Evolutionary conservation across 176 grass and related monocot species (phyloP).

Genomic region (Chloris gayana): DNA sequence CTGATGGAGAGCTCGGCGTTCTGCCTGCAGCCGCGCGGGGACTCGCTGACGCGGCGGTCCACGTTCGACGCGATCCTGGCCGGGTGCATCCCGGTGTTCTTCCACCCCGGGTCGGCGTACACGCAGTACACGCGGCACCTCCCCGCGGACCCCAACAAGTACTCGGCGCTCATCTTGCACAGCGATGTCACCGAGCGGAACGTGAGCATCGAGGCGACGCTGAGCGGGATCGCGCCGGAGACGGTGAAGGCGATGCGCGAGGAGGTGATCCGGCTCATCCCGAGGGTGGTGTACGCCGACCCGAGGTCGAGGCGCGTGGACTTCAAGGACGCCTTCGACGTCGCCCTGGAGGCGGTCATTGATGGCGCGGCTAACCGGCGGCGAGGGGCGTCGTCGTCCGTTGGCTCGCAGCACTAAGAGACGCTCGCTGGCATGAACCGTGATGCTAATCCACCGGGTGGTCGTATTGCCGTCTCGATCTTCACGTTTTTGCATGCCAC

Average conservation of each 20-base stretch:
- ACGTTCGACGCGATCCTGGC: constrained; percentile 69
- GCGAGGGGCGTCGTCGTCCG: background rate
- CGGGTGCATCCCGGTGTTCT: constrained; percentile 87
- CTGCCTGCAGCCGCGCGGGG: constrained; percentile 76
- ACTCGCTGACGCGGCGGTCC: constrained; percentile 67
- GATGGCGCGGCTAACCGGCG: constrained; percentile 33
- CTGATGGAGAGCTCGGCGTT: constrained; percentile 61
- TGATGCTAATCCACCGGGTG: background rate
- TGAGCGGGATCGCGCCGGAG: constrained; percentile 45
- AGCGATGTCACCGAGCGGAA: constrained; percentile 36
- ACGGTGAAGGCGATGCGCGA: constrained; percentile 51
- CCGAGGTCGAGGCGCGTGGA: constrained; percentile 41
- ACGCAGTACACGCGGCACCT: constrained; percentile 68
- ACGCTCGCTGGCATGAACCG: background rate
- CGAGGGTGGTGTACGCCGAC: constrained; percentile 61
- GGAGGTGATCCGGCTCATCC: constrained; percentile 68
- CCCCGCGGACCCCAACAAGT: constrained; percentile 39
- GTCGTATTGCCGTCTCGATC: too few species aligned
- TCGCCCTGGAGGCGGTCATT: constrained; percentile 56
- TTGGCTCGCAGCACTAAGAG: background rate
- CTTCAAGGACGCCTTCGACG: constrained; percentile 62
- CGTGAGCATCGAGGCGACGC: constrained; percentile 63
- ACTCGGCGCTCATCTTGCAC: constrained; percentile 56
- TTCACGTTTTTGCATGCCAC: background rate
- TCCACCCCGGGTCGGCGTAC: constrained; percentile 58